These are phyloP conservation scores for Clitopilus hobsonii DNA, from an alignment of 768 basidiomycete genomes.

Conservation along the genomic window DNA sequence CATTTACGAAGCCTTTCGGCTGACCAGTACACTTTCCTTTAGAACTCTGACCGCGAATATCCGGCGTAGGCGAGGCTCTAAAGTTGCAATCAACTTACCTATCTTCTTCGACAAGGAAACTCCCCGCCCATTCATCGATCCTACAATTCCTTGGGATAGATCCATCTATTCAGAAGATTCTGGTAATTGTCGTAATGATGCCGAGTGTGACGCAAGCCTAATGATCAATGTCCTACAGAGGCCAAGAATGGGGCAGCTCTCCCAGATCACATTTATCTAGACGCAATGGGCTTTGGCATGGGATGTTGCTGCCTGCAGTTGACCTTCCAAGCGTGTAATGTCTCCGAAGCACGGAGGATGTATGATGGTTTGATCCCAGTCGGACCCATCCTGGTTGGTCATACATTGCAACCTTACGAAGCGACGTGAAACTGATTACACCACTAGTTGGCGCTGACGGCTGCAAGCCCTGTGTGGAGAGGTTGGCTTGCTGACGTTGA, in stretches of 20 bases:
- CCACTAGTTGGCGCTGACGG: slow-evolving; percentile 85
- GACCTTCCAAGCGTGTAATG: slow-evolving; percentile 96
- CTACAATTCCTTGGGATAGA: slow-evolving; percentile 87
- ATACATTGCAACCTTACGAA: slow-evolving; percentile 7
- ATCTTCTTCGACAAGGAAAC: slow-evolving; percentile 87
- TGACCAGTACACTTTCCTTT: slow-evolving; percentile 12
- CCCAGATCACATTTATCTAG: slow-evolving; percentile 91
- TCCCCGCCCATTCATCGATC: slow-evolving; percentile 86
- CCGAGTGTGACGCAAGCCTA: slow-evolving; percentile 8
- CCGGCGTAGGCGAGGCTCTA: slow-evolving; percentile 81
- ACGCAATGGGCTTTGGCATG: slow-evolving; percentile 99
- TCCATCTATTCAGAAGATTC: slow-evolving; percentile 79
- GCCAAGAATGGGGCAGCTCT: slow-evolving; percentile 88
- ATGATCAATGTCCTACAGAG: slow-evolving; percentile 39
- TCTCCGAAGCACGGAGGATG: slow-evolving; percentile 85
- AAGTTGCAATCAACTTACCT: slow-evolving; percentile 94
- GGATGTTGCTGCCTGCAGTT: slow-evolving; percentile 97
- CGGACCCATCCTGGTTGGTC: slow-evolving; percentile 86
- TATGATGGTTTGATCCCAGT: slow-evolving; percentile 97
- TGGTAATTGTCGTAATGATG: slow-evolving; percentile 37
- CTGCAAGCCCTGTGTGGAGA: slow-evolving; percentile 92
- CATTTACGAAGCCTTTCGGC: not conserved
- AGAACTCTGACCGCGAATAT: slow-evolving; percentile 99
- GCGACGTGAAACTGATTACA: slow-evolving; percentile 1
- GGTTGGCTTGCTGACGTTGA: slow-evolving; percentile 96